phyloP scores from a whole-genome alignment of 495 filamentous ascomycete species.

The Thozetella sp. region DNA sequence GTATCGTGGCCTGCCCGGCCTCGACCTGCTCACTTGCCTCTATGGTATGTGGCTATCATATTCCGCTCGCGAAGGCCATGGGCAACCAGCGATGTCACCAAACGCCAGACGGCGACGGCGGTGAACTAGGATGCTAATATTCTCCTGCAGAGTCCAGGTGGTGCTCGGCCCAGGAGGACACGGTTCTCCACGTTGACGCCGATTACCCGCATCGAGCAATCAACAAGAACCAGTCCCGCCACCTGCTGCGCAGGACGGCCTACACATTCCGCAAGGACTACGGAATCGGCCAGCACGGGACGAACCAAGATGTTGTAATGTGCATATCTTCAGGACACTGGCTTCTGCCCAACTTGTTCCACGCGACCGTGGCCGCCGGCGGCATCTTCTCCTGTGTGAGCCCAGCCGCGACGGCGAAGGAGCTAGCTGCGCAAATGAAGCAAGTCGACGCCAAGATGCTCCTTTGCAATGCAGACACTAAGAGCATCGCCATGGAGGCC shows the following conservation, averaged over 20 bases:
- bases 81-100: too few relatives aligned
- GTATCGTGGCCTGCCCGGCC: neutral
- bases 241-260: slow-evolving; percentile 42
- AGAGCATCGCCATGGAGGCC: slow-evolving; percentile 60
- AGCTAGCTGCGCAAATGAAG: slow-evolving; percentile 41
- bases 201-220: slow-evolving; percentile 44
- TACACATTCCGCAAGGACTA: slow-evolving; percentile 46
- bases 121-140: too few relatives aligned
- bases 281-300: slow-evolving; percentile 45
- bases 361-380: slow-evolving; percentile 48
- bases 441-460: slow-evolving; percentile 54
- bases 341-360: slow-evolving; percentile 46
- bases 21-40: neutral
- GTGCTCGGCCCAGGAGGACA: slow-evolving; percentile 13
- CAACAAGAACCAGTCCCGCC: slow-evolving; percentile 47
- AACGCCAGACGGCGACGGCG: too few relatives aligned
- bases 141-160: neutral
- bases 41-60: neutral
- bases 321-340: slow-evolving; percentile 51
- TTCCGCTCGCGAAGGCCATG: too few relatives aligned
- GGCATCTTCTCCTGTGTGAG: slow-evolving; percentile 50
- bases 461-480: slow-evolving; percentile 46
- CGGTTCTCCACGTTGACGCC: slow-evolving; percentile 37
- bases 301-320: slow-evolving; percentile 51
- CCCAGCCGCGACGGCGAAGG: slow-evolving; percentile 37